Evolutionary conservation across 225 moss, liverwort and hornwort genomes (phyloP).

Genomic region (Antitrichia curtipendula): DNA sequence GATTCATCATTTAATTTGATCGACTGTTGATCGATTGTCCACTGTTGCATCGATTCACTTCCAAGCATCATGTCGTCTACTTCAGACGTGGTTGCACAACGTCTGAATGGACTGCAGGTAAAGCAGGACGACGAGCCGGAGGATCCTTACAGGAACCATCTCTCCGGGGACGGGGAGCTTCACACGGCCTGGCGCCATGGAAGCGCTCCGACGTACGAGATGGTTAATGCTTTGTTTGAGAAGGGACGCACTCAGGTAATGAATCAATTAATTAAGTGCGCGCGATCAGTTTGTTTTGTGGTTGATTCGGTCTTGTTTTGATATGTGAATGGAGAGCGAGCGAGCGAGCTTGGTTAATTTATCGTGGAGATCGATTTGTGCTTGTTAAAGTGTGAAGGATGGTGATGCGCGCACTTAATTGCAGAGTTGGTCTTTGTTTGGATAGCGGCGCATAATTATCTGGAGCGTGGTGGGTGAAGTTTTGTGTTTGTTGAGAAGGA

Average conservation of each 20-base stretch:
- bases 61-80: background rate
- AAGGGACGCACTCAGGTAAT: slow-evolving; percentile 52
- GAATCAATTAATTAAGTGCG: too few species aligned
- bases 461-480: background rate
- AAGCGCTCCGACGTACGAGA: slow-evolving; percentile 35
- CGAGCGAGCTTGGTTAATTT: background rate
- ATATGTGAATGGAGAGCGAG: background rate
- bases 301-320: background rate
- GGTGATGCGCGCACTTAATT: background rate
- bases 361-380: background rate
- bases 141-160: slow-evolving; percentile 47
- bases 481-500: background rate
- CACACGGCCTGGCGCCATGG: slow-evolving; percentile 66
- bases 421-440: background rate
- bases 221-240: slow-evolving; percentile 46
- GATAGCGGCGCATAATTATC: too few species aligned
- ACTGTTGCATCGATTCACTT: too few species aligned
- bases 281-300: too few species aligned
- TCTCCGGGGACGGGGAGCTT: slow-evolving; percentile 26
- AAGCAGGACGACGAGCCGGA: background rate
- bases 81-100: background rate
- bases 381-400: background rate
- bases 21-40: too few species aligned
- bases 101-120: background rate
- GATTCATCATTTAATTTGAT: too few species aligned